Base-by-base conservation (phyloP, 192 early-diverging fungal genomes). In the Pilobolus umbonatus region DNA sequence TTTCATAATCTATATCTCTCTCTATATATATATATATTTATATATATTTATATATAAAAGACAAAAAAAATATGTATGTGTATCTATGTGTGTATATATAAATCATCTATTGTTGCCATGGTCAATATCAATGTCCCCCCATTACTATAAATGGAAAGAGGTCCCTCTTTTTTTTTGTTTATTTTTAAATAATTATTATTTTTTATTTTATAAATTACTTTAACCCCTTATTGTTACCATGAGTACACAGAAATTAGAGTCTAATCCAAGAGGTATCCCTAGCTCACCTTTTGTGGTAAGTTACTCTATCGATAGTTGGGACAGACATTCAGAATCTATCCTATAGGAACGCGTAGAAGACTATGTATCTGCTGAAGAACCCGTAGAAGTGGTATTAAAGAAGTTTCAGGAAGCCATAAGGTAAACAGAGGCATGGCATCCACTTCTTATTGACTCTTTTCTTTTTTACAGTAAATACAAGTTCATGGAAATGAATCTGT, bases 211-310 rank as follows among this genome's bases (percentile, higher is more conserved):
- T 42, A 4, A 42, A 17, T 17, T 15, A 17, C 14, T 15, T 42
- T 42, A 38, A 12, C 9, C 9, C 1, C 4, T 38, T n/a, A n/a
- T n/a, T 9, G 19, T 17, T 15, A 42, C 63, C 28, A 43, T 54
- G 26, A 51, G 55, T 24, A 39, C 36, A 68, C 36, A 57, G 11
- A 75, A 43, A 54, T 69, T 92, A 48, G 85, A 91, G 57, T 68
- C 85, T 44, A 98, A 98, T 69, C 91, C 96, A 15, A 75, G 94
- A 60, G 94, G 96, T 58, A 98, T 98, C 57, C 96, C 96, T 22
- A 85, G 85, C 62, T 91, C 94, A 11, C 94, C 94, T 26, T 98
- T 98, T 75, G 88, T 98, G 53, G 91, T 89, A 76, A 39, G 81
- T 56, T 9, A 36, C 19, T 36, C 11, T 21, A 29, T 51, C 9